These are phyloP conservation scores for Articulospora tetracladia DNA, from an alignment of 495 filamentous ascomycete genomes.

Conservation along the genomic window DNA sequence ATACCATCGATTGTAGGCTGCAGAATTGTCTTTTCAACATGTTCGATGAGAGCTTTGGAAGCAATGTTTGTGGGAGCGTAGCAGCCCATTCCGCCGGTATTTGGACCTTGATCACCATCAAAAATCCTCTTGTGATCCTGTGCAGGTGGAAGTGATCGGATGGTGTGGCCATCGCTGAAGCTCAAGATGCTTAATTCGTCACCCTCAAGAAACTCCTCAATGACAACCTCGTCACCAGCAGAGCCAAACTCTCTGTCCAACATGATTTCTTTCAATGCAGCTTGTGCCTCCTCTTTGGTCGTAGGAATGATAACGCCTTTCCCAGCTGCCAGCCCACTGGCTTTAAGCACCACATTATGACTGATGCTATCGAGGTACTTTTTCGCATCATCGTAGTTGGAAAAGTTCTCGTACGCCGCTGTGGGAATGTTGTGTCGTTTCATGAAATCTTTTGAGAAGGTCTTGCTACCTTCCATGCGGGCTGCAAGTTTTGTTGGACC, in stretches of 20 bases:
- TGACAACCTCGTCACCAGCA: constrained; percentile 89
- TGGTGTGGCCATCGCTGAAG: constrained; percentile 86
- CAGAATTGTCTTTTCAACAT: constrained; percentile 77
- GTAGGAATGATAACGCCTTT: constrained; percentile 78
- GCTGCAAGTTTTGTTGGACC: constrained; percentile 85
- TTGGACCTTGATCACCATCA: constrained; percentile 87
- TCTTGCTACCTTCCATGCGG: constrained; percentile 91
- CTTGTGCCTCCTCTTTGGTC: constrained; percentile 74
- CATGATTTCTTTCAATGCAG: constrained; percentile 87
- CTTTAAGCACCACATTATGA: constrained; percentile 77
- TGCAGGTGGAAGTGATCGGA: constrained; percentile 81
- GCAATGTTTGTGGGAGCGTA: constrained; percentile 90
- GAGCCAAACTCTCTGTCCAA: constrained; percentile 78
- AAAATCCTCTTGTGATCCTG: constrained; percentile 96
- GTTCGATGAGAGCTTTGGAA: constrained; percentile 65
- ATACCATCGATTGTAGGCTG: constrained; percentile 89
- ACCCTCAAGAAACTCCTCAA: constrained; percentile 90
- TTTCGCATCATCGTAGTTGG: constrained; percentile 70
- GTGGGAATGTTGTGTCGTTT: constrained; percentile 85
- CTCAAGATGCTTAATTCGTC: constrained; percentile 90
- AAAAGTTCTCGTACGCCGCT: constrained; percentile 85
- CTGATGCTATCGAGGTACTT: constrained; percentile 69
- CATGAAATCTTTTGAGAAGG: constrained; percentile 99
- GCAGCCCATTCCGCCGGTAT: constrained; percentile 97
- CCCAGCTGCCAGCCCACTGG: constrained; percentile 70